Evolutionary conservation across 202 grass and related monocot species (phyloP).

Genomic region (Setaria viridis): DNA sequence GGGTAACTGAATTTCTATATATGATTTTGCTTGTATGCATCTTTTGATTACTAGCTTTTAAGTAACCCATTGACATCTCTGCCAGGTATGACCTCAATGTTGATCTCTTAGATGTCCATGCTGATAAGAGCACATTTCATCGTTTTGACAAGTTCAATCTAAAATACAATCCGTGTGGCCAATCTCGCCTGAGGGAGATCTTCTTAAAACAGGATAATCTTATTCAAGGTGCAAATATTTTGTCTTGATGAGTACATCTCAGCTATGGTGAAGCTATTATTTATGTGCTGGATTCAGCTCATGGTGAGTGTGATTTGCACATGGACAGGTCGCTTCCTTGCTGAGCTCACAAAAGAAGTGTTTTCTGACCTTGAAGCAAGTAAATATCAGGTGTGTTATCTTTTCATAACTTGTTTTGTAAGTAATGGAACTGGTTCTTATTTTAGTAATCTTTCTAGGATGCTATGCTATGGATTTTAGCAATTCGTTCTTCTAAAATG

Average conservation of each 20-base stretch:
- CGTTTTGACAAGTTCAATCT: slow-evolving; percentile 98
- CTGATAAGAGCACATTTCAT: slow-evolving; percentile 98
- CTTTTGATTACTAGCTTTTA: slow-evolving; percentile 26
- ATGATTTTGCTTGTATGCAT: slow-evolving; percentile 17
- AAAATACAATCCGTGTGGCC: slow-evolving; percentile 96
- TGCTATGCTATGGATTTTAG: slow-evolving; percentile 18
- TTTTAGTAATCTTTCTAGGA: slow-evolving; percentile 8
- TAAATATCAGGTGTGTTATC: slow-evolving; percentile 84
- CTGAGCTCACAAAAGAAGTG: slow-evolving; percentile 92
- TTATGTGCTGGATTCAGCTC: slow-evolving; percentile 12
- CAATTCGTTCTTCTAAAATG: slow-evolving; percentile 10
- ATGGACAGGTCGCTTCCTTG: slow-evolving; percentile 72
- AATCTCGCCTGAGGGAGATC: slow-evolving; percentile 92
- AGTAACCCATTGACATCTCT: slow-evolving; percentile 11
- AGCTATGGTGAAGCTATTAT: slow-evolving; percentile 9
- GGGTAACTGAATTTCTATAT: slow-evolving; percentile 63
- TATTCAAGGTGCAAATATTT: slow-evolving; percentile 74
- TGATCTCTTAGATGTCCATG: slow-evolving; percentile 96
- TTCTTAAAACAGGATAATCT: slow-evolving; percentile 98
- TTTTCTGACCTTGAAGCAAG: slow-evolving; percentile 91
- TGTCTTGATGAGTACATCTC: slow-evolving; percentile 32
- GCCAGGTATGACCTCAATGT: slow-evolving; percentile 96
- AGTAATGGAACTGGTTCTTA: slow-evolving; percentile 2
- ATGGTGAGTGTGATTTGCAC: slow-evolving; percentile 2
- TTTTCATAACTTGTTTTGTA: not conserved